A percentile compares a stretch with the other conserved stretches of the same genome.
Evolutionary conservation across 2,329 filamentous ascomycete genomes (phyloP).

Genomic region (Cyphellophora attinorum): DNA sequence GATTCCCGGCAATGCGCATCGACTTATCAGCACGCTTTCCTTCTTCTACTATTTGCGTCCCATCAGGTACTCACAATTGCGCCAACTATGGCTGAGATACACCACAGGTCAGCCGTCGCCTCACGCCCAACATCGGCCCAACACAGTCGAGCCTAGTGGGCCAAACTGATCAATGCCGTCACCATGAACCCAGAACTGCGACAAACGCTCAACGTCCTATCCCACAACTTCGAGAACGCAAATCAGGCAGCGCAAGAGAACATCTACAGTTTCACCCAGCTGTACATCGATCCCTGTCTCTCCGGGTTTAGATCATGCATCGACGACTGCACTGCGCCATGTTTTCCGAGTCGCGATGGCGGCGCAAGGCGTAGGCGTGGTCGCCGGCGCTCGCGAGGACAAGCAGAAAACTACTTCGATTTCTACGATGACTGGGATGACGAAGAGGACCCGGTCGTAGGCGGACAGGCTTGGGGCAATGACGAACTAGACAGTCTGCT

Average conservation of each 20-base stretch:
- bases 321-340: conserved; percentile 58
- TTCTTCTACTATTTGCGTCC: no score
- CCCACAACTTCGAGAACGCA: conserved; percentile 79
- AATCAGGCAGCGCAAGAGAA: conserved; percentile 87
- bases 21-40: no score
- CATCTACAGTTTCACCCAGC: conserved; percentile 80
- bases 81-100: no score
- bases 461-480: conserved; percentile 62
- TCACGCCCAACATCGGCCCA: no score
- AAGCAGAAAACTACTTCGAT: conserved; percentile 81
- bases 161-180: no score
- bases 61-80: no score
- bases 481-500: conserved; percentile 81
- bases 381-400: conserved; percentile 37
- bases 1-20: no score
- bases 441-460: conserved; percentile 39
- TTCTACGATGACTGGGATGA: conserved; percentile 97
- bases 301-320: conserved; percentile 56
- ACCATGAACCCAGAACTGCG: conserved; percentile 46
- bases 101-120: no score
- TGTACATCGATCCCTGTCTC: conserved; percentile 76
- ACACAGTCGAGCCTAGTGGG: no score
- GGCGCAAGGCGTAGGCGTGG: conserved; percentile 62
- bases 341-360: conserved; percentile 61
- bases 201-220: conserved; percentile 87